Conservation (phyloP, 495 filamentous ascomycete genomes). For the Entonaema liquescens region DNA sequence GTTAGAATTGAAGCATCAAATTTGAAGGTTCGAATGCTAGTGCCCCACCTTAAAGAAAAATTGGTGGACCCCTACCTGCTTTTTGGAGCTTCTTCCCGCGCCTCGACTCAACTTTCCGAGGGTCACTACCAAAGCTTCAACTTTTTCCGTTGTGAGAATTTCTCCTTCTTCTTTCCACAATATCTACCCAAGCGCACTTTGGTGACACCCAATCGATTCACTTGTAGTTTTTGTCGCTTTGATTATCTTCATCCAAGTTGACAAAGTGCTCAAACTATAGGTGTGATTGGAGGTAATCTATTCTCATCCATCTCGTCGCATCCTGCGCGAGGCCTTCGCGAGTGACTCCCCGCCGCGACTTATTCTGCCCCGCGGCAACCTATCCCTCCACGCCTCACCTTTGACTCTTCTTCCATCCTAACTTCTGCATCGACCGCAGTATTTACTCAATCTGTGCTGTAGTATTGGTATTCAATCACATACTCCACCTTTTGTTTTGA, state of each 20-base stretch:
- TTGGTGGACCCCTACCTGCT: conserved; percentile 5
- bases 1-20: background rate
- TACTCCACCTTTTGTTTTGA: background rate
- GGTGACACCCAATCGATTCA: background rate
- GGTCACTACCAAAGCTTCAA: background rate
- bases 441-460: background rate
- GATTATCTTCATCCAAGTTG: background rate
- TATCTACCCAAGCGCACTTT: background rate
- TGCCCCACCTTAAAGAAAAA: conserved; percentile 12
- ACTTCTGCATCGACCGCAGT: background rate
- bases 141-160: conserved; percentile 39
- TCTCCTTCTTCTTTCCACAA: conserved; percentile 21
- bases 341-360: conserved; percentile 30
- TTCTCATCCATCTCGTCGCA: conserved; percentile 6
- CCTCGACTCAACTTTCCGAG: background rate
- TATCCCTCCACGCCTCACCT: conserved; percentile 2
- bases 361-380: conserved; percentile 26
- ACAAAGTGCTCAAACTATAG: background rate
- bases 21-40: background rate
- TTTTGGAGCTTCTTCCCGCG: conserved; percentile 3
- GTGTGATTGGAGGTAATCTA: background rate
- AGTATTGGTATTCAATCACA: background rate
- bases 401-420: background rate
- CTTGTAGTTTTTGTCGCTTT: background rate
- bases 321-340: conserved; percentile 2